These are phyloP conservation scores for Botryotinia convoluta DNA, from an alignment of 2,329 filamentous ascomycete genomes.

Conservation along the genomic window DNA sequence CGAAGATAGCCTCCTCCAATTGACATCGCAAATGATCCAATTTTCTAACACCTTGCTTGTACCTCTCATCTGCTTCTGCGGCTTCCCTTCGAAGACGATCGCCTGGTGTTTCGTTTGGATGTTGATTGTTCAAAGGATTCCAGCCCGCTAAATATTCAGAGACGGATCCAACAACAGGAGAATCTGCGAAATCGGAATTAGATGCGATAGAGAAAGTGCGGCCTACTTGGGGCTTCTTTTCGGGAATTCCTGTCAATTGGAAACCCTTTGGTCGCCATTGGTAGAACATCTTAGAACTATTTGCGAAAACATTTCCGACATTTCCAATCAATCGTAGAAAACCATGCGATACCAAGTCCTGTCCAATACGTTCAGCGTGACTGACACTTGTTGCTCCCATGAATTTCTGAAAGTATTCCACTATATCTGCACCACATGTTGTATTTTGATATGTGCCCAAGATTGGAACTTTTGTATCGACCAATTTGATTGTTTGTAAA, in stretches of 20 bases:
- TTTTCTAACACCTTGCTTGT: conserved; percentile 81
- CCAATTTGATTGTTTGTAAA: conserved; percentile 80
- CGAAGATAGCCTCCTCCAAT: conserved; percentile 90
- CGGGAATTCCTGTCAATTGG: conserved; percentile 79
- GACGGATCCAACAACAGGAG: conserved; percentile 76
- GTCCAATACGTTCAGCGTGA: conserved; percentile 91
- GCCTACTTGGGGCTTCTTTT: conserved; percentile 73
- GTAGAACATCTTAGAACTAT: conserved; percentile 96
- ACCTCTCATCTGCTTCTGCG: conserved; percentile 85
- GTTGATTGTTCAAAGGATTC: conserved; percentile 85
- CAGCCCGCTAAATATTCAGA: conserved; percentile 88
- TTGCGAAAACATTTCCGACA: conserved; percentile 92
- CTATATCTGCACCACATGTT: conserved; percentile 86
- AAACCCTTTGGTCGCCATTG: conserved; percentile 95
- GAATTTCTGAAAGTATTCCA: conserved; percentile 88
- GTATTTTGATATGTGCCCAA: conserved; percentile 93
- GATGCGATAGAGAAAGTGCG: conserved; percentile 72
- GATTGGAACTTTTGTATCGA: conserved; percentile 92
- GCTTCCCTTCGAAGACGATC: conserved; percentile 88
- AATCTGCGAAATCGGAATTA: conserved; percentile 62
- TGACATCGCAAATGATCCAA: conserved; percentile 89
- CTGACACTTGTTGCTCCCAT: conserved; percentile 81
- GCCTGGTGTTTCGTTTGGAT: conserved; percentile 89
- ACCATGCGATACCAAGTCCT: conserved; percentile 83
- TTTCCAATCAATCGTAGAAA: conserved; percentile 90